Conservation (phyloP, 2,329 filamentous ascomycete species). For the Furcasterigmium sp. region DNA sequence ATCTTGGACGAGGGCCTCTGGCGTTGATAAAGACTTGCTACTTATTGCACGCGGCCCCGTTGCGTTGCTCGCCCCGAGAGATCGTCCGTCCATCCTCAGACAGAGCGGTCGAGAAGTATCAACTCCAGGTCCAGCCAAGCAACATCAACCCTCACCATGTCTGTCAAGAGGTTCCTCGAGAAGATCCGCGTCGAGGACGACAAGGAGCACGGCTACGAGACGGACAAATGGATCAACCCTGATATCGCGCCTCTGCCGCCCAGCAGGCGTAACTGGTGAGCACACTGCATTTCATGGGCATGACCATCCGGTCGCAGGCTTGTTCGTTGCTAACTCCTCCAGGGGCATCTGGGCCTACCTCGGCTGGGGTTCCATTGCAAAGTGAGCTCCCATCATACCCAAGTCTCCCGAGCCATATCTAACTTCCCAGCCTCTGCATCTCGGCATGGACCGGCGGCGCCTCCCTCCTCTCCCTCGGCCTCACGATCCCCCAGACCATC, state of each 20-base stretch:
- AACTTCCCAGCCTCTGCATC: conserved; percentile 9
- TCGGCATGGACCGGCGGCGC: conserved; percentile 13
- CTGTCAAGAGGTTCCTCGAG: conserved; percentile 2
- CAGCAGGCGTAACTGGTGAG: conserved; percentile 40
- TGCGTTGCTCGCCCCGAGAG: too few relatives aligned
- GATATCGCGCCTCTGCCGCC: conserved; percentile 34
- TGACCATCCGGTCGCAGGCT: too few relatives aligned
- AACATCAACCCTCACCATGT: too few relatives aligned
- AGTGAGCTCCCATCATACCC: conserved; percentile 6
- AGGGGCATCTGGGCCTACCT: conserved; percentile 11
- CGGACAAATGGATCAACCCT: conserved; percentile 44
- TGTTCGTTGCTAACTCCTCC: too few relatives aligned
- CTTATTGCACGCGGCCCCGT: too few relatives aligned
- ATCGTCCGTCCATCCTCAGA: too few relatives aligned
- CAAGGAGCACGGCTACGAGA: conserved; percentile 22
- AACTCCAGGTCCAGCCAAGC: too few relatives aligned
- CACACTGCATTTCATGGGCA: too few relatives aligned
- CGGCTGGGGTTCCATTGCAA: conserved; percentile 13
- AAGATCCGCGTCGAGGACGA: conserved; percentile 9
- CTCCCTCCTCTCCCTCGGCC: conserved; percentile 10
- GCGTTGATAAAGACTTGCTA: background rate
- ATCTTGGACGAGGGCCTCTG: background rate
- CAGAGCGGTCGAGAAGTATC: too few relatives aligned
- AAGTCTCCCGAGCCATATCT: too few relatives aligned
- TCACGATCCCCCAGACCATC: conserved; percentile 13